phyloP scores from a whole-genome alignment of 345 rosid species.

The Brassica incana region DNA sequence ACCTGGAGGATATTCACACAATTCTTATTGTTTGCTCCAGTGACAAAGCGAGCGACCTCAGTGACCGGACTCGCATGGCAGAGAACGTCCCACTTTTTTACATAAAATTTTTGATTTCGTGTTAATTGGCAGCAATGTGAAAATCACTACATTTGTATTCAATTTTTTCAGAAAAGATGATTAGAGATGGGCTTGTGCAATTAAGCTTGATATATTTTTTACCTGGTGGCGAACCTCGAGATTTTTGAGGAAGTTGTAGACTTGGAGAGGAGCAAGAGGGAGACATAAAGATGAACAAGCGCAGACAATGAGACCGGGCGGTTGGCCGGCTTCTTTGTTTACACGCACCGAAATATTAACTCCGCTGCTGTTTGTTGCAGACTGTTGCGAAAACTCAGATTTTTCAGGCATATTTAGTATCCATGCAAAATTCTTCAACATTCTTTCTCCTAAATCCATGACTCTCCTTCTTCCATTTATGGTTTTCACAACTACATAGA shows the following conservation, averaged over 20 bases:
- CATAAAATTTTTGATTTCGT: neutral
- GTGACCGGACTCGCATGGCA: constrained; percentile 48
- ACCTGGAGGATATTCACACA: constrained; percentile 53
- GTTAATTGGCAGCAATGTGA: neutral
- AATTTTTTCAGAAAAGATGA: too few species aligned
- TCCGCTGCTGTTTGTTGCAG: constrained; percentile 50
- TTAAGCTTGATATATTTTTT: neutral
- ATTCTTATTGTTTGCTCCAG: constrained; percentile 52
- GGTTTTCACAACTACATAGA: constrained; percentile 34
- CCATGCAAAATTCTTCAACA: constrained; percentile 59
- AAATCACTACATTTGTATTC: neutral
- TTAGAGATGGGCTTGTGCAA: constrained; percentile 10
- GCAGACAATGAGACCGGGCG: constrained; percentile 52
- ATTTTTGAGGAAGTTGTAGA: constrained; percentile 52
- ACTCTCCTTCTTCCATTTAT: constrained; percentile 48
- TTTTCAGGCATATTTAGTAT: constrained; percentile 50
- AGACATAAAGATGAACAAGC: constrained; percentile 81
- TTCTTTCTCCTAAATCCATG: constrained; percentile 59
- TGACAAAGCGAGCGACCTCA: constrained; percentile 51
- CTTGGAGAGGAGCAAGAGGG: constrained; percentile 47
- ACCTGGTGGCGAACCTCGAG: constrained; percentile 57
- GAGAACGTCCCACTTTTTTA: constrained; percentile 75
- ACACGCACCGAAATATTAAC: constrained; percentile 51
- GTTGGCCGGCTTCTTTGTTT: constrained; percentile 51
- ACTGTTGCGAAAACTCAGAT: constrained; percentile 47